phyloP scores from a whole-genome alignment of 1,284 basidiomycete species.

The Athelia psychrophila region DNA sequence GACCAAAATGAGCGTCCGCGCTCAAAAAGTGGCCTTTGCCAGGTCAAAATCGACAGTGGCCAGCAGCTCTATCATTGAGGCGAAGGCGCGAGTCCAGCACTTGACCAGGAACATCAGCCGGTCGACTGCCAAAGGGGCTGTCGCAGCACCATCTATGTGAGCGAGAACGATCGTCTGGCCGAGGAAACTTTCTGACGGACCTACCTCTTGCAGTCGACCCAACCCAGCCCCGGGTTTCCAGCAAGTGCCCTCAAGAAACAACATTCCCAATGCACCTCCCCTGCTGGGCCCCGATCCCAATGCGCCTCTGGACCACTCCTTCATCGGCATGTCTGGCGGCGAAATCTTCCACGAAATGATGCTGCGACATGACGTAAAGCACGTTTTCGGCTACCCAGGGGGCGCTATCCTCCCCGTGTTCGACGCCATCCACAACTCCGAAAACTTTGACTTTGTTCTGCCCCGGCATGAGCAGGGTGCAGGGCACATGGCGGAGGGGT shows the following conservation, averaged over 20 bases:
- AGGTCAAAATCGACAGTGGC: constrained; percentile 54
- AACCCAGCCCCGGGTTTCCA: constrained; percentile 65
- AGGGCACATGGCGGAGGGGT: constrained; percentile 98
- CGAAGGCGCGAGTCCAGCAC: constrained; percentile 71
- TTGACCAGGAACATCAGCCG: constrained; percentile 66
- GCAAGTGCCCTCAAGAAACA: constrained; percentile 56
- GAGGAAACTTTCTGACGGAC: constrained; percentile 8
- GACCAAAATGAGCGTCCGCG: constrained; percentile 39
- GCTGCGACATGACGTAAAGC: constrained; percentile 94
- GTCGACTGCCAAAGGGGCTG: constrained; percentile 54
- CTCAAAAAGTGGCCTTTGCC: constrained; percentile 43
- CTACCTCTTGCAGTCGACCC: constrained; percentile 53
- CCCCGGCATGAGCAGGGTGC: constrained; percentile 98
- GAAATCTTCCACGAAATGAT: constrained; percentile 99
- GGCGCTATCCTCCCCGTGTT: constrained; percentile 98
- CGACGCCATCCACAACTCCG: constrained; percentile 97
- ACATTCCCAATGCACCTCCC: constrained; percentile 39
- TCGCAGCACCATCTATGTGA: constrained; percentile 59
- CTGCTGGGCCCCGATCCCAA: constrained; percentile 45
- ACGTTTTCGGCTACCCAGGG: constrained; percentile 97
- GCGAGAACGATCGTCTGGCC: constrained; percentile 10
- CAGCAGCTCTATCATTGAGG: constrained; percentile 56
- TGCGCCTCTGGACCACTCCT: constrained; percentile 68
- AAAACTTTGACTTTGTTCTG: constrained; percentile 93
- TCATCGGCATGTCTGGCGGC: constrained; percentile 93